Evolutionary conservation across 1,284 basidiomycete genomes (phyloP).

Genomic region (Boletus coffeatus): DNA sequence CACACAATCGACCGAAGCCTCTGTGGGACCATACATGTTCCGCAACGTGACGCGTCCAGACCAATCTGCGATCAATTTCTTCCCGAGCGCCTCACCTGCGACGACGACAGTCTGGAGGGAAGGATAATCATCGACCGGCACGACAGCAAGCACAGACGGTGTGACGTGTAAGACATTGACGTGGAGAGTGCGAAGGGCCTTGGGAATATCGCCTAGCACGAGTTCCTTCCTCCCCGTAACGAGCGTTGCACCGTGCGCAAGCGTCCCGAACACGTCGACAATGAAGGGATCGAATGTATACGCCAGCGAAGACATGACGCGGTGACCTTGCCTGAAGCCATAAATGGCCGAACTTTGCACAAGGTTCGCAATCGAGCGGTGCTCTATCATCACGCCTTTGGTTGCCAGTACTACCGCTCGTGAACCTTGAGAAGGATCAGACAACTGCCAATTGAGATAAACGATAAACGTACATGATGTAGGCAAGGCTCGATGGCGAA

Average conservation of each 20-base stretch:
- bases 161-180: conserved; percentile 28
- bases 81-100: conserved; percentile 27
- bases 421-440: conserved; percentile 21
- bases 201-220: conserved; percentile 2
- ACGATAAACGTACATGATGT: conserved; percentile 22
- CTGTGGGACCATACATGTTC: conserved; percentile 35
- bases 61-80: conserved; percentile 28
- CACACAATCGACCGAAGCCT: conserved; percentile 29
- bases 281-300: conserved; percentile 27
- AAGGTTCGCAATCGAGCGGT: conserved; percentile 30
- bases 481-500: conserved; percentile 23
- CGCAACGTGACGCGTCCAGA: conserved; percentile 23
- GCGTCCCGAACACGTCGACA: too few species aligned
- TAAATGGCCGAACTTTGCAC: conserved; percentile 24
- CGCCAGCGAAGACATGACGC: conserved; percentile 27
- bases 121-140: conserved; percentile 25
- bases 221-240: too few species aligned
- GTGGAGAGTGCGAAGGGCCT: conserved; percentile 23
- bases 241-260: too few species aligned
- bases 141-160: conserved; percentile 25
- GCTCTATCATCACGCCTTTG: conserved; percentile 30
- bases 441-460: background rate
- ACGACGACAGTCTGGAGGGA: conserved; percentile 25
- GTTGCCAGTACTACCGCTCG: conserved; percentile 27
- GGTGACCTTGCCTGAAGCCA: conserved; percentile 20